Evolutionary conservation across 2,329 filamentous ascomycete species (phyloP), one percentile per base, ranked within the genome.

Genomic region (Venturia pyrina): DNA sequence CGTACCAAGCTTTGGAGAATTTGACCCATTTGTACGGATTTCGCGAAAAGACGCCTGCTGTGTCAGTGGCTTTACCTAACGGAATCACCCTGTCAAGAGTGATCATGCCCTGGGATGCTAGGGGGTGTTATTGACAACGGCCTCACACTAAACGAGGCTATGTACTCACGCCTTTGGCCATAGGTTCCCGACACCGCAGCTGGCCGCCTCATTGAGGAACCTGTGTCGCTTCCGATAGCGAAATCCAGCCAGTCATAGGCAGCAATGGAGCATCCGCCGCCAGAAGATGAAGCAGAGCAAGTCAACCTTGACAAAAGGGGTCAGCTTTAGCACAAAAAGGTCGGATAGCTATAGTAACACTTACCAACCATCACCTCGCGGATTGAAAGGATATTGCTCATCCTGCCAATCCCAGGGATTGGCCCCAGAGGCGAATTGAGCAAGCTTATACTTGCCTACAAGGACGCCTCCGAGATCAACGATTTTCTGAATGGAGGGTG

Each of bases 381-480:
- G 78, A 43, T 80, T 79, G 70, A 79, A 80, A 0, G 77, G 72
- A 32, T 75, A 74, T 50, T 78, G 78, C 57, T 79, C 79, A 64
- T 79, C 77, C 1, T 80, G 67, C 79, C 79, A 82, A 65, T 86
- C 82, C 0, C 78, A 79, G 0, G 82, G 79, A 1, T 69, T 71
- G 59, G 78, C 78, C 3, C 78, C 78, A 28, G 79, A 79, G 0
- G 78, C 78, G 63, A 80, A 80, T 50, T 79, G 78, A 17, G 73
- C 76, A 0, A 78, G 79, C 65, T 78, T 75, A 77, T 78, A 79
- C 70, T 80, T 80, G 7, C 79, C 79, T 0, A 80, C 75, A 21
- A 80, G 72, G 19, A 80, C 75, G 0, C 84, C 87, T 0, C 88
- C 87, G 5, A 83, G 79, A 64, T 86, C 81, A 3, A 89, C 78